Evolutionary conservation across 2,329 filamentous ascomycete genomes (phyloP).

Genomic region (Nigrospora osmanthi): DNA sequence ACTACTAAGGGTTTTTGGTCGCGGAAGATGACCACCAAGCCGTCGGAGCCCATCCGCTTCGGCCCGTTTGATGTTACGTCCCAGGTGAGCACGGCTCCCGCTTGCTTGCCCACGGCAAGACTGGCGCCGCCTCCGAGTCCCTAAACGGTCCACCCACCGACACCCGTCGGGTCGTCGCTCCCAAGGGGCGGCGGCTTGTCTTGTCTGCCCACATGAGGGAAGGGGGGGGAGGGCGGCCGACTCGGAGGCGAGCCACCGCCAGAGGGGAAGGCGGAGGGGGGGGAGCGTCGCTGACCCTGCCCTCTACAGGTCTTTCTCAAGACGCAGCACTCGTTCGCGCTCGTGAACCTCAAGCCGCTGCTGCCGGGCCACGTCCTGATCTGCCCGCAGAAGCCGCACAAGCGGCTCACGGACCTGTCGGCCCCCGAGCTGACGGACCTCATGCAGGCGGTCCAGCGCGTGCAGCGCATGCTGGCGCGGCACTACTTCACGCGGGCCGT

Average conservation of each 20-base stretch:
- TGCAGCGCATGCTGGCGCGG: conserved; percentile 65
- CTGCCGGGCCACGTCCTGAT: conserved; percentile 90
- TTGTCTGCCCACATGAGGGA: too few species aligned
- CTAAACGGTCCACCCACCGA: too few species aligned
- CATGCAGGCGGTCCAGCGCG: conserved; percentile 76
- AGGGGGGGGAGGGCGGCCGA: too few species aligned
- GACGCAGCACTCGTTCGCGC: conserved; percentile 72
- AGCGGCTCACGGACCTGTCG: conserved; percentile 68
- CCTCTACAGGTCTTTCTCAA: conserved; percentile 72
- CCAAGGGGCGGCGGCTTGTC: too few species aligned
- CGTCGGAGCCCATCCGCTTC: conserved; percentile 47
- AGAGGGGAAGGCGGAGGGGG: too few species aligned
- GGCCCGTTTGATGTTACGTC: conserved; percentile 69
- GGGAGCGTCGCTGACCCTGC: background rate
- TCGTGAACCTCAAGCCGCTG: conserved; percentile 94
- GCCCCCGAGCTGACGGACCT: conserved; percentile 69
- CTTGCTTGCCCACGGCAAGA: too few species aligned
- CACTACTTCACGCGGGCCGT: conserved; percentile 36
- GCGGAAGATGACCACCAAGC: conserved; percentile 8
- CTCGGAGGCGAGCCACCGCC: too few species aligned
- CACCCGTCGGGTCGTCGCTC: too few species aligned
- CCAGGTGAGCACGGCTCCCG: conserved; percentile 43
- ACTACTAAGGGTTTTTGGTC: background rate
- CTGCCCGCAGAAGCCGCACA: conserved; percentile 63
- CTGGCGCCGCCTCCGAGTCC: too few species aligned